Conservation (phyloP, 495 filamentous ascomycete species). For the Mytilinidion resinicola region DNA sequence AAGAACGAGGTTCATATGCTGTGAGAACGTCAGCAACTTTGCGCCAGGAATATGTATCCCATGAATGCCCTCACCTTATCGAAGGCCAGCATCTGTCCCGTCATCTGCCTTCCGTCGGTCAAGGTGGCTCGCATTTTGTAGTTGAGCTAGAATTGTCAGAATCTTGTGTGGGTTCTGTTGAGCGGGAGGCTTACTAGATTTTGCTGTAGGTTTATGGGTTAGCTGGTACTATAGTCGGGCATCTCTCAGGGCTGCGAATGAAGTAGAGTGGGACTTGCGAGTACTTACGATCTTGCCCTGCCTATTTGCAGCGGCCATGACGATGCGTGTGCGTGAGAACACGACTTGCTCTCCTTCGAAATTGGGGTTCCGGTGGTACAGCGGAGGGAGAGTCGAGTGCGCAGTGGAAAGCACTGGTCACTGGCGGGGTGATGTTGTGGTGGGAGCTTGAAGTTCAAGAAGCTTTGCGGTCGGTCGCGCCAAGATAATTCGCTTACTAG, state of each 20-base stretch:
- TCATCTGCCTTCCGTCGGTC: conserved; percentile 93
- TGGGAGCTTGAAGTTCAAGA: background rate
- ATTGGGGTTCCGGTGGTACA: background rate
- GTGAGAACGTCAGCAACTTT: conserved; percentile 12
- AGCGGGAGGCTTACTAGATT: conserved; percentile 72
- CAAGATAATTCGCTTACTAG: too few species aligned
- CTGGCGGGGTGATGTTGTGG: background rate
- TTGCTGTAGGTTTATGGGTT: conserved; percentile 65
- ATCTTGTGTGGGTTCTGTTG: background rate
- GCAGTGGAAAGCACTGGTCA: background rate
- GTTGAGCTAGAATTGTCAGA: conserved; percentile 62
- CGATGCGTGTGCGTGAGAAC: conserved; percentile 56
- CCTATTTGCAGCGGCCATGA: conserved; percentile 82
- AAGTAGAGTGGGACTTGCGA: conserved; percentile 31
- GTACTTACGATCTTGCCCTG: conserved; percentile 95
- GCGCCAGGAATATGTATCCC: background rate
- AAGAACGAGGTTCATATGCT: conserved; percentile 99
- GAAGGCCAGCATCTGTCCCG: conserved; percentile 93
- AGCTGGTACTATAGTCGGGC: conserved; percentile 63
- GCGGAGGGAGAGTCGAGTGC: background rate
- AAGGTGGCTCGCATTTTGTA: conserved; percentile 97
- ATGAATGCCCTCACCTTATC: conserved; percentile 64
- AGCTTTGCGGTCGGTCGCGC: background rate
- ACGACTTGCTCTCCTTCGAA: conserved; percentile 47
- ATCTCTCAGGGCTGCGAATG: conserved; percentile 28